Conservation (phyloP, 2,329 filamentous ascomycete genomes). For the Ilyonectria destructans region DNA sequence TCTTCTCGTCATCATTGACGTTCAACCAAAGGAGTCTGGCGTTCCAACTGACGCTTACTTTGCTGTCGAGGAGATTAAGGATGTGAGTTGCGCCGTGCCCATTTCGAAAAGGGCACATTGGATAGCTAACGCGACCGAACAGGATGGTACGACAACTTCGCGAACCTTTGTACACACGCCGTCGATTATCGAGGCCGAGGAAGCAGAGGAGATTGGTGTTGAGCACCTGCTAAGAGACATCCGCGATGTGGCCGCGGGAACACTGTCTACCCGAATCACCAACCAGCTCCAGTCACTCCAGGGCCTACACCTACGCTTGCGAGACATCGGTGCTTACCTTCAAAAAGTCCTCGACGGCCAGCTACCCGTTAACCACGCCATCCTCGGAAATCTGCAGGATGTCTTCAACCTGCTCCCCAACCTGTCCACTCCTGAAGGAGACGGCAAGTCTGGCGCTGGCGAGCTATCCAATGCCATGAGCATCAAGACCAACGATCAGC, state of each 20-base stretch:
- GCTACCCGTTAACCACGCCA: conserved; percentile 96
- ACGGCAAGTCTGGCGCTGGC: conserved; percentile 77
- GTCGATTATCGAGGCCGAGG: conserved; percentile 98
- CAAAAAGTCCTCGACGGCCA: conserved; percentile 96
- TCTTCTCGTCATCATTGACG: conserved; percentile 96
- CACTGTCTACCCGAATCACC: conserved; percentile 95
- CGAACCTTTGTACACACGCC: conserved; percentile 99
- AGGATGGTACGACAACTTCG: conserved; percentile 97
- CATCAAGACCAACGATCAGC: conserved; percentile 98
- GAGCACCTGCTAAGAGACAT: conserved; percentile 98
- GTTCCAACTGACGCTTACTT: conserved; percentile 99
- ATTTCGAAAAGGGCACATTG: background rate
- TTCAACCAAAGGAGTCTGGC: conserved; percentile 97
- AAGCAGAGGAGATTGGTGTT: conserved; percentile 98
- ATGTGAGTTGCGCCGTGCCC: conserved; percentile 73
- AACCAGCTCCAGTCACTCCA: conserved; percentile 98
- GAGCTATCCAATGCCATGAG: conserved; percentile 98
- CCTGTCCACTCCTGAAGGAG: conserved; percentile 85
- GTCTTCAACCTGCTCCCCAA: conserved; percentile 99
- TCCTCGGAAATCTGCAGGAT: conserved; percentile 98
- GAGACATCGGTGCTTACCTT: conserved; percentile 95
- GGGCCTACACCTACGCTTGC: conserved; percentile 92
- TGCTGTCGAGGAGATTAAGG: conserved; percentile 99
- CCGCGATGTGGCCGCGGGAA: conserved; percentile 96
- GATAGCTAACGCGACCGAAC: conserved; percentile 12